Evolutionary conservation across 352 stramenopile genomes (phyloP).

Genomic region (Phytopythium mirpurense): DNA sequence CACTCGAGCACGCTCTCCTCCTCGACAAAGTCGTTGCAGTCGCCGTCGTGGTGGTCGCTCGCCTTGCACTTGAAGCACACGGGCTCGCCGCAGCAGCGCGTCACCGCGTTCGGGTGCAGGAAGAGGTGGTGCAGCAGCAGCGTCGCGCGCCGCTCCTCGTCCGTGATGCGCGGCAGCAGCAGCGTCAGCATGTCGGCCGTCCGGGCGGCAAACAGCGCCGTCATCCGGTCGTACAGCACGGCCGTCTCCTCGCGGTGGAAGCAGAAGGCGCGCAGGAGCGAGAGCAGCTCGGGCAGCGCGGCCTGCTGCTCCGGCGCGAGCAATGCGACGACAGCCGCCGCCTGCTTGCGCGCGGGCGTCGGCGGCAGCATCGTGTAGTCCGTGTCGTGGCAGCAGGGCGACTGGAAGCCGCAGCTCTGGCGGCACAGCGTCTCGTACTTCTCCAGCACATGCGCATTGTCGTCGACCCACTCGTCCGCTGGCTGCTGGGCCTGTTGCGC

Average conservation of each 20-base stretch:
- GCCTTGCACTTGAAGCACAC: constrained; percentile 72
- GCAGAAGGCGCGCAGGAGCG: constrained; percentile 26
- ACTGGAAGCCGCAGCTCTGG: constrained; percentile 58
- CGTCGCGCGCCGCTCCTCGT: constrained; percentile 51
- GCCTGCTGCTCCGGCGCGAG: constrained; percentile 17
- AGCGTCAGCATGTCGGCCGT: constrained; percentile 19
- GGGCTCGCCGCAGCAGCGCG: constrained; percentile 29
- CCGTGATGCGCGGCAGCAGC: constrained; percentile 31
- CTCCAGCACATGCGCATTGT: constrained; percentile 43
- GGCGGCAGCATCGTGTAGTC: constrained; percentile 51
- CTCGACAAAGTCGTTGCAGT: constrained; percentile 53
- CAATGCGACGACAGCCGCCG: constrained; percentile 1
- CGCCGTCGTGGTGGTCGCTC: constrained; percentile 30
- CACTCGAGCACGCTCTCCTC: constrained; percentile 50
- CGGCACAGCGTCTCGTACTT: constrained; percentile 55
- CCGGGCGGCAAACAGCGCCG: constrained; percentile 15
- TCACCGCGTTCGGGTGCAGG: constrained; percentile 38
- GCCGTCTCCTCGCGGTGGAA: constrained; percentile 26
- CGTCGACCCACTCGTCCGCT: constrained; percentile 11
- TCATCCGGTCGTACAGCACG: constrained; percentile 33
- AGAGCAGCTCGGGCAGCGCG: constrained; percentile 15
- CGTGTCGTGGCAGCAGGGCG: constrained; percentile 47
- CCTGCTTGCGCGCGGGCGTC: constrained; percentile 7
- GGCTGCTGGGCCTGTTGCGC: too few species aligned
- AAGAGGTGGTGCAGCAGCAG: constrained; percentile 43